Base-by-base conservation (phyloP, 2,329 filamentous ascomycete species). In the Aspergillus ibericus region DNA sequence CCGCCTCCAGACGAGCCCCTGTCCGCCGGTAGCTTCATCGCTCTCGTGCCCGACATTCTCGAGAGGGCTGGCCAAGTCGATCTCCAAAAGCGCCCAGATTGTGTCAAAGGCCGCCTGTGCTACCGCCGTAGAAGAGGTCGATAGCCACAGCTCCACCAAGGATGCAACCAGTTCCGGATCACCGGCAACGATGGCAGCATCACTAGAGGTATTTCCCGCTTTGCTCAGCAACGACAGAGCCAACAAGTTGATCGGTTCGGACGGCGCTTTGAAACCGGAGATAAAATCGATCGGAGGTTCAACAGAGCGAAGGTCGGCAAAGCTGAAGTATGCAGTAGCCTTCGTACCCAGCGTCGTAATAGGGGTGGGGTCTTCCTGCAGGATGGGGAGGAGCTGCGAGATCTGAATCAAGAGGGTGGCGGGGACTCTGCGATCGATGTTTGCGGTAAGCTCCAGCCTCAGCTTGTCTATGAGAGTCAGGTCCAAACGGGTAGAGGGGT, bases 1-100 rank as follows among this genome's bases (percentile, higher is more conserved):
- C 16, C 86, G 81, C 66, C 84, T 82, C 85, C 85, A 88, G 66
- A 88, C 77, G 1, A 86, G 72, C 0, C 81, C 82, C 62, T 83
- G 81, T 4, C 81, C 80, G 66, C 60, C 63, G 52, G 65, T 66
- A 7, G 57, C 54, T 12, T 68, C 67, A 35, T 68, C 64, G 8
- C 56, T 47, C 2, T 58, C 59, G 46, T 62, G 58, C 58, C 66
- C 68, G 15, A 62, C 64, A 53, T 66, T 68, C 58, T 74, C 68
- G 52, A 68, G 63, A 18, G 65, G 67, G 56, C 65, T 75, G 22
- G 70, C 68, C 44, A 78, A 72, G 53, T 85, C 82, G 5, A 83
- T 75, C 53, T 79, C 77, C 34, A 88, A 68, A 1, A 88, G 72
- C 7, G 78, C 76, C 59, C 81, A 77, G 10, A 88, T 69, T 8